Percentiles rank a stretch among this genome's conserved stretches.
These are phyloP conservation scores for Clitocybe nebularis DNA, from an alignment of 1,284 basidiomycete genomes.

Conservation along the genomic window DNA sequence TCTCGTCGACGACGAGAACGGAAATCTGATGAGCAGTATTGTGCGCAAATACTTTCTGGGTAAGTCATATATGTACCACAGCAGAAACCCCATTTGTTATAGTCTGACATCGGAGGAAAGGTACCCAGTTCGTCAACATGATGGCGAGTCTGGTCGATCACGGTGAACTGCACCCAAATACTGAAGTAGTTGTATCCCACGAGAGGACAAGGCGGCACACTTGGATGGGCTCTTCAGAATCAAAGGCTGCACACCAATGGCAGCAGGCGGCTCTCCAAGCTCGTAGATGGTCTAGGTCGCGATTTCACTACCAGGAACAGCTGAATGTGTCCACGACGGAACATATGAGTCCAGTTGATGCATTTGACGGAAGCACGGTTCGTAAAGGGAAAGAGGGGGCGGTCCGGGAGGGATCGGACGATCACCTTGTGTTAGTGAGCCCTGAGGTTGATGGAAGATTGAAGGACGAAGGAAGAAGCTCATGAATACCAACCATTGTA, in stretches of 20 bases:
- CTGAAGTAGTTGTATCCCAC: slow-evolving; percentile 38
- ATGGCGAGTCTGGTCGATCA: slow-evolving; percentile 41
- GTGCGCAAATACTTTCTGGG: slow-evolving; percentile 86
- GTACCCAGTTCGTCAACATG: slow-evolving; percentile 64
- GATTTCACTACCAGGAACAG: slow-evolving; percentile 55
- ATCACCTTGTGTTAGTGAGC: slow-evolving; percentile 62
- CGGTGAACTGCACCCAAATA: slow-evolving; percentile 37
- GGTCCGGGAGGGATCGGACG: slow-evolving; percentile 33
- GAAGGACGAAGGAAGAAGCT: slow-evolving; percentile 50
- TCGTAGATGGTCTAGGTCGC: slow-evolving; percentile 46
- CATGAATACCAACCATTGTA: no score
- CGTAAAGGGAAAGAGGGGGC: slow-evolving; percentile 30
- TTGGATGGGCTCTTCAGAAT: slow-evolving; percentile 20
- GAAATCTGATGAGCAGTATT: slow-evolving; percentile 77
- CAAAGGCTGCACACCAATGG: slow-evolving; percentile 42
- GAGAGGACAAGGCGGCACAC: slow-evolving; percentile 32
- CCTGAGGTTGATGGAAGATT: slow-evolving; percentile 73
- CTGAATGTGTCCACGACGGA: slow-evolving; percentile 60
- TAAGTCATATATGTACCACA: slow-evolving; percentile 34
- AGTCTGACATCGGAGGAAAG: no score
- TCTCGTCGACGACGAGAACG: slow-evolving; percentile 83
- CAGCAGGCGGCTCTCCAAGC: slow-evolving; percentile 41
- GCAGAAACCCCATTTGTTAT: no score
- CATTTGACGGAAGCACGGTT: slow-evolving; percentile 56
- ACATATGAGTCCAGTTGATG: slow-evolving; percentile 77